Conservation (phyloP, 371 early-diverging fungal species). For the Syncephalastrum sp. region DNA sequence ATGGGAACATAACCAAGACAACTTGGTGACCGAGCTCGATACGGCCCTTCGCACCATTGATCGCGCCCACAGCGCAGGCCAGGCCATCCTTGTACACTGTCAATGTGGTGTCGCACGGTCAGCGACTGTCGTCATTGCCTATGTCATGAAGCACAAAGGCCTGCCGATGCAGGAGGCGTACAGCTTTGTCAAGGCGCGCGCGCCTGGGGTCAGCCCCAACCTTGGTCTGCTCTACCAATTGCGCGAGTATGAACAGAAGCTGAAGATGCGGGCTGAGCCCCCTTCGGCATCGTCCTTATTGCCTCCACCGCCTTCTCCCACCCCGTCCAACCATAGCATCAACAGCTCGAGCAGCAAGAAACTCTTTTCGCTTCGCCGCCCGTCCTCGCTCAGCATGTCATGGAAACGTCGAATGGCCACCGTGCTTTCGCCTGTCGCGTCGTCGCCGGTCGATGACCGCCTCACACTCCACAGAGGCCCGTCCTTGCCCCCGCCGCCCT, state of each 20-base stretch:
- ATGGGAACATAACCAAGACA: constrained; percentile 81
- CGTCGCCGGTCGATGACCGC: too few species aligned
- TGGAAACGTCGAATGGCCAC: constrained; percentile 17
- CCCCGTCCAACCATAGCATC: constrained; percentile 4
- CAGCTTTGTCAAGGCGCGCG: constrained; percentile 68
- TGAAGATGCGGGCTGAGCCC: not conserved
- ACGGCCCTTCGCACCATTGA: constrained; percentile 74
- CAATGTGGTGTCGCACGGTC: constrained; percentile 89
- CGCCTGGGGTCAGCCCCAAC: constrained; percentile 80
- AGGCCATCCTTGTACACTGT: constrained; percentile 82
- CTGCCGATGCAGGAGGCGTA: constrained; percentile 73
- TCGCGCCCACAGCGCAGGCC: constrained; percentile 49
- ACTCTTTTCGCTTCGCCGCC: constrained; percentile 10
- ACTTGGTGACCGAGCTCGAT: constrained; percentile 63
- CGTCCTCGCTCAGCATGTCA: constrained; percentile 7
- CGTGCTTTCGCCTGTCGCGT: too few species aligned
- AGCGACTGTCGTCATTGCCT: constrained; percentile 85
- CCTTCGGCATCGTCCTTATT: constrained; percentile 1
- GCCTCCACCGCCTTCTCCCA: constrained; percentile 7
- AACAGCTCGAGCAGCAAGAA: constrained; percentile 9
- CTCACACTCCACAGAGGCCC: too few species aligned
- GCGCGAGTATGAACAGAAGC: constrained; percentile 65
- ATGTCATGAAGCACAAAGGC: constrained; percentile 72
- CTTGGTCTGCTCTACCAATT: constrained; percentile 77
- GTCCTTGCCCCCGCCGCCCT: too few species aligned